Evolutionary conservation across 257 asterid genomes (phyloP), one percentile per base, ranked within the genome.

Genomic region (Gynochthodes officinalis): DNA sequence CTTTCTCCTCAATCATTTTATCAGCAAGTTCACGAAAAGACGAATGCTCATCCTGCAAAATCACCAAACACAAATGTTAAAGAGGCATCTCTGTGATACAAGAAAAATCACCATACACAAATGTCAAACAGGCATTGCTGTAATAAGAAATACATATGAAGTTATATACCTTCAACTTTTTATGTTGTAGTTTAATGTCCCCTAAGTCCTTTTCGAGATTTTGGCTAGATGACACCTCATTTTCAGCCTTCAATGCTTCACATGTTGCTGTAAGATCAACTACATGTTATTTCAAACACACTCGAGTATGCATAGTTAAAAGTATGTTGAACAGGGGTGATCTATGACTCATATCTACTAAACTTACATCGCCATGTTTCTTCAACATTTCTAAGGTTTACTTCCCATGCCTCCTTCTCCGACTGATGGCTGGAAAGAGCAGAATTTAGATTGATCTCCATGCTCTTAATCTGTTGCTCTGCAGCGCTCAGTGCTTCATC

Each of bases 1-100:
- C 99, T 82, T 95, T 95, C 84, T 95, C 98, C 86, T 90, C 99
- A 63, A 95, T 87, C 93, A 95, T 84, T 85, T 84, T 92, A 83
- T 95, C 99, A 79, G 99, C 98, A 81, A 95, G 98, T 82, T 95
- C 98, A 58, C 91, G 98, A 67, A 92, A 89, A 64, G 89, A 73
- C 71, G 44, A 81, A 82, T 84, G 96, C 83, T 95, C 99, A 69
- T 90, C 98, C 99, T 95, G 74, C 68, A 69, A 74, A 59, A 74
- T 72, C 75, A 37, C 46, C 67, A 63, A 77, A 61, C 76, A 65
- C 67, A 15, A 69, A 42, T 43, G 64, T 77, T 62, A 79, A 77
- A 64, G 75, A 48, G 67, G 68, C 59, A 55, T 54, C 58, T 37
- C 14, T 21, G 19, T 64, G 50, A 40, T 40, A 62, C 18, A 7